Evolutionary conservation across 306 rosid species (phyloP).

Genomic region (Acacia crassicarpa): DNA sequence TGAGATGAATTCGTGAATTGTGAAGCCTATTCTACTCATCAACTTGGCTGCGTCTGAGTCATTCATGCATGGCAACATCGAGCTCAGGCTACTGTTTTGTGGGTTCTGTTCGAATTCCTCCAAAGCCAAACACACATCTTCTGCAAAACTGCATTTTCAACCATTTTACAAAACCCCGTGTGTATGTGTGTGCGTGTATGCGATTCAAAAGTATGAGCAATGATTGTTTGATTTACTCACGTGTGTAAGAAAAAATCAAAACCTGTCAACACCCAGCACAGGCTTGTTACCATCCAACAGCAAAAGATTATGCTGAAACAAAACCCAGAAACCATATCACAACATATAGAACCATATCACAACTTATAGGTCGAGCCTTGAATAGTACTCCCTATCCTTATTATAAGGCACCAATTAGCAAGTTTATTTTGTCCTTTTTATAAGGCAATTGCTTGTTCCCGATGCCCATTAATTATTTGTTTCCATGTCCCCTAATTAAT

Average conservation of each 20-base stretch:
- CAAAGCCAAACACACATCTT: constrained; percentile 68
- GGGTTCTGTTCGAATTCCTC: constrained; percentile 51
- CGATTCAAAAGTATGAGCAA: not conserved
- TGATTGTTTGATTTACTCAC: constrained; percentile 37
- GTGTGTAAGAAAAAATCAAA: constrained; percentile 66
- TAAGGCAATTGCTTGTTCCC: too few relatives aligned
- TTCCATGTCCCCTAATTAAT: too few relatives aligned
- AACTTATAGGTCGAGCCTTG: not conserved
- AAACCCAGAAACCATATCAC: not conserved
- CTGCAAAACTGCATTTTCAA: constrained; percentile 51
- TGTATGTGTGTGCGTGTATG: too few relatives aligned
- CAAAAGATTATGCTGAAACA: constrained; percentile 56
- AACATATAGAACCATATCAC: not conserved
- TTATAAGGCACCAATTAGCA: too few relatives aligned
- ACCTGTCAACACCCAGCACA: constrained; percentile 68
- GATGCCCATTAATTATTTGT: too few relatives aligned
- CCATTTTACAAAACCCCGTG: not conserved
- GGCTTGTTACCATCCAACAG: constrained; percentile 66
- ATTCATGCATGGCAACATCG: constrained; percentile 64
- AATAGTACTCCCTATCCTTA: not conserved
- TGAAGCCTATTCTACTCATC: constrained; percentile 51
- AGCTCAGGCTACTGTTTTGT: constrained; percentile 55
- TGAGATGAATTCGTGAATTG: constrained; percentile 48
- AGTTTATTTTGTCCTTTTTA: too few relatives aligned
- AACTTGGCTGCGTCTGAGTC: constrained; percentile 43